Base-by-base conservation (phyloP, 2,329 filamentous ascomycete species). In the Colletotrichum sp. region DNA sequence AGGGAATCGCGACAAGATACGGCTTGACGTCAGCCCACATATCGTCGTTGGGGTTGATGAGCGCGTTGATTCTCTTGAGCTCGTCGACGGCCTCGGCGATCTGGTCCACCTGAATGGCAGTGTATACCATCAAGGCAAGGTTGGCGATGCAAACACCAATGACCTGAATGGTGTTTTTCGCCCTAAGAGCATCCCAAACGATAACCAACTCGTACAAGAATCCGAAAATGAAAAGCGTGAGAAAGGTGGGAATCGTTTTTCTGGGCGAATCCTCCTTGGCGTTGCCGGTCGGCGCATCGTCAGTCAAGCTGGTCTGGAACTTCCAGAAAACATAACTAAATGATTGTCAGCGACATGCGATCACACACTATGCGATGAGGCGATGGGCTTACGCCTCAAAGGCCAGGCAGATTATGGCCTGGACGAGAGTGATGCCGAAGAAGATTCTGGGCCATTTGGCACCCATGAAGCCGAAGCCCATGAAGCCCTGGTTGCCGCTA, bases 161-260 rank as follows among this genome's bases (percentile, higher is more conserved):
- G 83, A 99, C 91, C 85, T 99, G 97, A 89, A 99, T 99, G 13
- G 97, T 99, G 87, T 99, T 99, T 86, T 98, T 98, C 83, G 96
- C 89, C 78, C 96, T 93, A 75, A 99, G 89, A 19, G 96, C 97
- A 88, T 99, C 97, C 90, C 96, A 99, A 15, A 97, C 95, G 69
- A 99, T 89, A 32, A 98, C 88, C 36, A 99, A 87, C 83, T 98
- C 93, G 87, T 99, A 99, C 74, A 99, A 85, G 87, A 98, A 99
- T 77, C 95, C 97, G 84, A 99, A 98, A 84, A 98, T 98, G 88
- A 99, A 98, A 63, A 99, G 92, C 29, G 96, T 95, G 75, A 99
- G 90, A 86, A 98, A 99, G 49, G 96, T 99, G 30, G 97, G 96
- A 78, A 99, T 98, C 1, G 96, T 93, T 82, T 90, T 90, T 80